Conservation (phyloP, 177 flowering plant species). For the Vitis hybrid region DNA sequence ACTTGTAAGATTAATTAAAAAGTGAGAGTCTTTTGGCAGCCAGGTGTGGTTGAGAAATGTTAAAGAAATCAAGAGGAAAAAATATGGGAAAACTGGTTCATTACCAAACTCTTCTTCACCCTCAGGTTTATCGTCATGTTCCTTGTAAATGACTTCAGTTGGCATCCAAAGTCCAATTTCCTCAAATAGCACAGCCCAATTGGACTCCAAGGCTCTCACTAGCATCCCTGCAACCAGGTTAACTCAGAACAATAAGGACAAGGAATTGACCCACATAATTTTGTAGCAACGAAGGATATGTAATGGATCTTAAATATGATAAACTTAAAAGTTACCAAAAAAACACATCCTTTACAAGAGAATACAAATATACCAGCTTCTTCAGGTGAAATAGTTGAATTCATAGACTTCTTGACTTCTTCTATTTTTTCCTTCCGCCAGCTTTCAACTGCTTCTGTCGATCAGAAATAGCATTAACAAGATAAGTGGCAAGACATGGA, state of each 20-base stretch:
- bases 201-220: conserved; percentile 56
- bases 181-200: conserved; percentile 65
- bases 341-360: not conserved
- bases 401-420: conserved; percentile 41
- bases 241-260: conserved; percentile 7
- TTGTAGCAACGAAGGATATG: not conserved
- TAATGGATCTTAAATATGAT: not conserved
- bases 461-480: conserved; percentile 15
- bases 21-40: too few species aligned
- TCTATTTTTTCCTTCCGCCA: conserved; percentile 78
- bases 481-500: conserved; percentile 1
- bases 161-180: conserved; percentile 93
- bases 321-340: not conserved
- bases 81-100: not conserved
- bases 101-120: conserved; percentile 74
- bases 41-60: not conserved
- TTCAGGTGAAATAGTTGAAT: conserved; percentile 37
- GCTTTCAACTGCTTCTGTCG: conserved; percentile 76
- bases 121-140: conserved; percentile 71
- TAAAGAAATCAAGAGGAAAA: not conserved
- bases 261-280: not conserved
- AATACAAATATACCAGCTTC: conserved; percentile 55
- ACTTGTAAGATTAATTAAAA: too few species aligned
- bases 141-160: conserved; percentile 46
- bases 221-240: conserved; percentile 47